These are phyloP conservation scores for Prunus kanzakura DNA, from an alignment of 306 rosid species.

Conservation along the genomic window DNA sequence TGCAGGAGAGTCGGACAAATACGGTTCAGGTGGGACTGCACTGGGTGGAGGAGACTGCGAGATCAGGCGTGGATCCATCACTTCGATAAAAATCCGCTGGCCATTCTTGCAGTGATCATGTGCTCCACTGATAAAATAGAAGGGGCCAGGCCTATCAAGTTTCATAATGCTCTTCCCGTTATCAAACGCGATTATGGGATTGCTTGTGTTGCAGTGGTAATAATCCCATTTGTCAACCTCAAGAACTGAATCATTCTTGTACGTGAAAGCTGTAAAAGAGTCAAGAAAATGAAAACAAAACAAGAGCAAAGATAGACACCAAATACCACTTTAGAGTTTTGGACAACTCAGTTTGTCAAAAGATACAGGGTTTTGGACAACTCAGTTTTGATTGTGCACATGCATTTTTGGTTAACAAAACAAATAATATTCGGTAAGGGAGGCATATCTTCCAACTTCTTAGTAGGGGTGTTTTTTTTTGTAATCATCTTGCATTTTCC, in stretches of 20 bases:
- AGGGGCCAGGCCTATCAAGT: conserved; percentile 65
- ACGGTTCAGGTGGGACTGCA: conserved; percentile 37
- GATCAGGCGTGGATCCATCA: conserved; percentile 45
- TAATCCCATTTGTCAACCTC: conserved; percentile 67
- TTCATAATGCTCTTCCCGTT: conserved; percentile 60
- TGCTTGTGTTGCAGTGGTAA: conserved; percentile 54
- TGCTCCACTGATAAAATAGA: conserved; percentile 75
- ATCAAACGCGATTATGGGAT: conserved; percentile 55
- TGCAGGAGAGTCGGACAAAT: conserved; percentile 26
- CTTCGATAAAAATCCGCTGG: conserved; percentile 63
- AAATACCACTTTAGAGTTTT: no score
- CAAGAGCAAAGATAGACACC: neutral
- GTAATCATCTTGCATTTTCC: neutral
- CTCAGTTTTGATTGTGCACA: no score
- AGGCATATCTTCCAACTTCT: no score
- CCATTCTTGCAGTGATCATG: conserved; percentile 62
- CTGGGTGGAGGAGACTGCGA: conserved; percentile 34
- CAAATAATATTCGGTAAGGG: no score
- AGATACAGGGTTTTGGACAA: no score
- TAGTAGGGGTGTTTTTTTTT: no score
- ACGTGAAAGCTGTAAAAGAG: conserved; percentile 57
- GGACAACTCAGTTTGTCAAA: no score
- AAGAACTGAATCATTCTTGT: conserved; percentile 71
- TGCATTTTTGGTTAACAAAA: neutral
- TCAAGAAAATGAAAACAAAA: neutral